phyloP scores from a whole-genome alignment of 2,329 filamentous ascomycete species.

The Neocatenulostroma microsporum region DNA sequence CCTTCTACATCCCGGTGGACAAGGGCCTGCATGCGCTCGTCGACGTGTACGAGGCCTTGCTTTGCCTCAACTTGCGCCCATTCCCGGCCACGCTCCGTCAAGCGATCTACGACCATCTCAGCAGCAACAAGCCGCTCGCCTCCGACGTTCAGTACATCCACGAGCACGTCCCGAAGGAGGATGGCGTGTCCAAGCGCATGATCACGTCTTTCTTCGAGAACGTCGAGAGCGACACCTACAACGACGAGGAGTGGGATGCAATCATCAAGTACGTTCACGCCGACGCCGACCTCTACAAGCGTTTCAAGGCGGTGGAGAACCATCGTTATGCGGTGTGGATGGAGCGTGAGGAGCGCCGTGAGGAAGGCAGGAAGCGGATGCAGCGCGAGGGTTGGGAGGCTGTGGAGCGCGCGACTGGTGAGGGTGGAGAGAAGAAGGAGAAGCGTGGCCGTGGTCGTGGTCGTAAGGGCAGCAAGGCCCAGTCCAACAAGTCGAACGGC shows the following conservation, averaged over 20 bases:
- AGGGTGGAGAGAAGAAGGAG: background rate
- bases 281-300: slow-evolving; percentile 4
- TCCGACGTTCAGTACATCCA: slow-evolving; percentile 3
- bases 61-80: slow-evolving; percentile 9
- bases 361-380: slow-evolving; percentile 1
- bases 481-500: no score
- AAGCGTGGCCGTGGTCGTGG: background rate
- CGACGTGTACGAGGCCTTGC: slow-evolving; percentile 14
- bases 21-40: slow-evolving; percentile 10
- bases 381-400: background rate
- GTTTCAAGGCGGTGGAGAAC: slow-evolving; percentile 2
- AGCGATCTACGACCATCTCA: slow-evolving; percentile 4
- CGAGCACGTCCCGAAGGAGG: slow-evolving; percentile 2
- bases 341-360: slow-evolving; percentile 1
- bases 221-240: slow-evolving; percentile 3
- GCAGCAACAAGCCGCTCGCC: background rate
- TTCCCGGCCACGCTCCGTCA: slow-evolving; percentile 8
- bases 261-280: slow-evolving; percentile 7
- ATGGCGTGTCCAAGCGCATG: slow-evolving; percentile 6
- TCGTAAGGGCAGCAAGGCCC: background rate
- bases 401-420: no score
- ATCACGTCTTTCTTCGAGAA: slow-evolving; percentile 10
- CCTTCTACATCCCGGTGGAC: slow-evolving; percentile 9
- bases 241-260: slow-evolving; percentile 2
- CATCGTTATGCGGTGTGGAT: no score